These are phyloP conservation scores for Pseudomicrostroma phylloplanum DNA, from an alignment of 1,284 basidiomycete species.

Conservation along the genomic window DNA sequence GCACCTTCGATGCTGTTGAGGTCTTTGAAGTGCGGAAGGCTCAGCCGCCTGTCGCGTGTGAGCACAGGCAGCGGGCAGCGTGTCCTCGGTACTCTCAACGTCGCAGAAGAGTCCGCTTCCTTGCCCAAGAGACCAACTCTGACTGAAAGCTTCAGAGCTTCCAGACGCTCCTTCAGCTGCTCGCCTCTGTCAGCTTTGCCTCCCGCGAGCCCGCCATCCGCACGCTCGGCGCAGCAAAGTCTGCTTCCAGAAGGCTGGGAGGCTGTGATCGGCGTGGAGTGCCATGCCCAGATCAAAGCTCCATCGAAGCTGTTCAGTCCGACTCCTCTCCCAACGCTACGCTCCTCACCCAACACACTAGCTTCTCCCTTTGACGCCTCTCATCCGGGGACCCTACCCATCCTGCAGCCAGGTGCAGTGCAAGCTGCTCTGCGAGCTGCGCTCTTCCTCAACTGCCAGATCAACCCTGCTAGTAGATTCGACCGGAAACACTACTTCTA, in stretches of 20 bases:
- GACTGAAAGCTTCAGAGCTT: too few species aligned
- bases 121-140: too few species aligned
- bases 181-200: too few species aligned
- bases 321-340: conserved; percentile 54
- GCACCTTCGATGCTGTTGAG: too few species aligned
- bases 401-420: conserved; percentile 70
- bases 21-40: too few species aligned
- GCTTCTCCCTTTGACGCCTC: conserved; percentile 83
- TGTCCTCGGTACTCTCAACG: too few species aligned
- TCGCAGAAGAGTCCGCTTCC: too few species aligned
- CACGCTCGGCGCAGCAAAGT: too few species aligned
- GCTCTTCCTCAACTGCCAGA: conserved; percentile 67
- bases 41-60: too few species aligned
- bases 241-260: conserved; percentile 30
- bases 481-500: conserved; percentile 99
- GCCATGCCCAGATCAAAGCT: conserved; percentile 87
- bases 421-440: conserved; percentile 75
- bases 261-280: conserved; percentile 84
- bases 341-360: conserved; percentile 64
- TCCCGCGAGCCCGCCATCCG: too few species aligned
- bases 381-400: conserved; percentile 82
- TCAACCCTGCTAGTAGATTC: conserved; percentile 51
- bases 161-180: too few species aligned
- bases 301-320: conserved; percentile 80
- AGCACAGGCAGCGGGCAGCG: too few species aligned